These are phyloP conservation scores for Ceriops tagal DNA, from an alignment of 345 rosid species.

Conservation along the genomic window DNA sequence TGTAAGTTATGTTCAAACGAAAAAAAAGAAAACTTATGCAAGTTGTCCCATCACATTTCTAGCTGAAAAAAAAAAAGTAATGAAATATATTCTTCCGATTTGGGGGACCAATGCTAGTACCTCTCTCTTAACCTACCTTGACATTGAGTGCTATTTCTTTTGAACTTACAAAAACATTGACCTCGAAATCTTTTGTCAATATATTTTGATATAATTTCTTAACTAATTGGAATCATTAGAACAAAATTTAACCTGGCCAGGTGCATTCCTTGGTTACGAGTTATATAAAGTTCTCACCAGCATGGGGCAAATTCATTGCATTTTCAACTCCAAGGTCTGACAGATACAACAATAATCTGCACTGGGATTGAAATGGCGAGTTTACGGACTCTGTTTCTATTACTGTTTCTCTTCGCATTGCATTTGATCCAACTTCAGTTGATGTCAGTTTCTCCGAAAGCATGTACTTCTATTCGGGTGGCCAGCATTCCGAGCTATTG, in stretches of 20 bases:
- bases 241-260: background rate
- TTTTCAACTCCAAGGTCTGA: conserved; percentile 7
- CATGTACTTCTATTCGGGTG: conserved; percentile 64
- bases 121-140: background rate
- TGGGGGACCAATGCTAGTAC: too few relatives aligned
- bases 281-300: conserved; percentile 1
- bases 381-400: conserved; percentile 21
- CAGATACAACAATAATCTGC: background rate
- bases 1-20: too few relatives aligned
- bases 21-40: background rate
- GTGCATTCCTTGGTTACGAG: background rate
- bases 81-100: too few relatives aligned
- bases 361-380: conserved; percentile 37
- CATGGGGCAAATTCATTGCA: conserved; percentile 17
- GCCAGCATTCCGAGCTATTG: conserved; percentile 31
- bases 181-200: conserved; percentile 3
- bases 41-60: too few relatives aligned
- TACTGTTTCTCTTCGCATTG: conserved; percentile 31
- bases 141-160: background rate
- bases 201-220: background rate
- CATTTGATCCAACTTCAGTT: conserved; percentile 34
- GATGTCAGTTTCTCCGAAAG: conserved; percentile 47
- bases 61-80: too few relatives aligned
- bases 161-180: background rate
- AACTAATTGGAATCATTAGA: too few relatives aligned